Base-by-base conservation (phyloP, 1,139 yeast genomes). In the Yamadazyma kanchanaburiensis region DNA sequence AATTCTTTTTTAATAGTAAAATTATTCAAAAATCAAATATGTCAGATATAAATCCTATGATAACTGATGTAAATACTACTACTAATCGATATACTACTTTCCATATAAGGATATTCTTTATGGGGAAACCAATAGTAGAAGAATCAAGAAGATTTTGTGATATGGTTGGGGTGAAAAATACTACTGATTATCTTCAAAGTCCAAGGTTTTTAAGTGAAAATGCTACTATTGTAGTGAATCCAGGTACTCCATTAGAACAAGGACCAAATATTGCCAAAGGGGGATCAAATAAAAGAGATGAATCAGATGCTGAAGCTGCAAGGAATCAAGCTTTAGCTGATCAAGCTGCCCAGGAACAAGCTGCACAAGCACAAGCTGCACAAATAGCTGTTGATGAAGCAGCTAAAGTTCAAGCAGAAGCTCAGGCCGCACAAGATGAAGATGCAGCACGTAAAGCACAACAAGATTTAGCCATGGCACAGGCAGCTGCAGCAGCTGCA, bases 1-100 rank as follows among this genome's bases (percentile, higher is more conserved):
- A 60, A 41, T 67, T 69, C 40, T 56, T 62, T 39, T 48, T 69
- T 33, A 62, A 66, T 39, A 45, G 73, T 9, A 50, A 58, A 49
- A 63, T 64, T 8, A 14, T 33, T 3, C 84, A 87, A 63, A 94
- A 83, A 55, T 91, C 94, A 51, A 86, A 86, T 70, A 83, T 85
- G 53, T 39, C 52, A 12, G 23, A 35, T 11, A 33, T 33, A 0
- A 27, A 36, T 8, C 48, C 51, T 10, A 42, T 58, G 5, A 56
- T 67, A 11, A 45, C 46, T 11, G 80, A 74, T 40, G 70, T 70
- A 15, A 64, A 74, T 42, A 12, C 34, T 3, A 51, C 63, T 4
- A 67, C 78, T 2, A 71, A 73, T 44, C 56, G 51, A 35, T 73
- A 48, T 44, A 68, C 80, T 5, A 70, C 78, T 1, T 48, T 74